These are phyloP conservation scores for Tylopilus sp. DNA, from an alignment of 768 basidiomycete species.

Conservation along the genomic window DNA sequence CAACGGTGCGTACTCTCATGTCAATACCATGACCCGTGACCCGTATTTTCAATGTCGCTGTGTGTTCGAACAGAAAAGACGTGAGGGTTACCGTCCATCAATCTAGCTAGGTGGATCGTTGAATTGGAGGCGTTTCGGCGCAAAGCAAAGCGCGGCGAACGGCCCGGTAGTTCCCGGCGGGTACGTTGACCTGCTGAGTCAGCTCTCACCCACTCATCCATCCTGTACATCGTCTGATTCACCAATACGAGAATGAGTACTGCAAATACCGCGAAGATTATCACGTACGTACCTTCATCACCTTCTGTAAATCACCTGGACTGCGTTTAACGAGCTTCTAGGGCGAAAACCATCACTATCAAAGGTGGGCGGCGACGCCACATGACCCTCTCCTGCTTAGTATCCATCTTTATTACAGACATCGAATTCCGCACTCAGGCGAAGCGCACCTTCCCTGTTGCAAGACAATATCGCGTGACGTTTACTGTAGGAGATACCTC, in stretches of 20 bases:
- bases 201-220: not conserved
- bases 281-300: not conserved
- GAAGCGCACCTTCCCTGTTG: not conserved
- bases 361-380: not conserved
- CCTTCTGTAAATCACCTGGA: not conserved
- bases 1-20: no score
- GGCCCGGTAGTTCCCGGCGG: no score
- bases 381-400: no score
- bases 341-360: not conserved
- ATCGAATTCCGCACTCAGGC: not conserved
- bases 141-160: no score
- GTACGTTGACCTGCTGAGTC: no score
- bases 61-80: no score
- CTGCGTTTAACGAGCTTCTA: not conserved
- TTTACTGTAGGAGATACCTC: not conserved
- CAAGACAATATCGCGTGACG: not conserved
- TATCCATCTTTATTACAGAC: not conserved
- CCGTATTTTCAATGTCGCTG: no score
- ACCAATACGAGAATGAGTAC: not conserved
- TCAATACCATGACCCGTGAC: no score
- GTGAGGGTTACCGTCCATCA: no score
- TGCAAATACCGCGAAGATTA: not conserved
- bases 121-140: no score
- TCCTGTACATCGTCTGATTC: not conserved
- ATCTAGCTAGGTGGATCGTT: no score